Percentiles rank a stretch among this genome's conserved stretches.
Evolutionary conservation across 805 yeast species (phyloP).

Genomic region (Suhomyces kilbournensis): DNA sequence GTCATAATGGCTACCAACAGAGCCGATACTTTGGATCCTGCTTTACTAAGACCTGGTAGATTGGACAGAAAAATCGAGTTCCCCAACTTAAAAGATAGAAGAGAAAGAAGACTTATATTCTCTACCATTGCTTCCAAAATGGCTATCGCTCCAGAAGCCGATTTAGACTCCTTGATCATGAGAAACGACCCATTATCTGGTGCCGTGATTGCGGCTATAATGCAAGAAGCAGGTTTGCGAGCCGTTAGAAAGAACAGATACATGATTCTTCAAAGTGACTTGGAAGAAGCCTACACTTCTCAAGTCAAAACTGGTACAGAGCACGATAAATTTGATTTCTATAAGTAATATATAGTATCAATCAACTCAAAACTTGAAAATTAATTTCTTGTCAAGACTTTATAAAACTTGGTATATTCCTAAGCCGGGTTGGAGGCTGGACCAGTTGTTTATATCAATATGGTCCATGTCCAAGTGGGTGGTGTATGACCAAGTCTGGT

Average conservation of each 20-base stretch:
- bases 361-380: too few relatives aligned
- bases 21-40: slow-evolving; percentile 98
- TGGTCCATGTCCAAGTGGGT: slow-evolving; percentile 75
- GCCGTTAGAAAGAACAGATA: slow-evolving; percentile 98
- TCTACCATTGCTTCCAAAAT: slow-evolving; percentile 94
- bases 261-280: slow-evolving; percentile 90
- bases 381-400: too few relatives aligned
- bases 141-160: slow-evolving; percentile 98
- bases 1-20: slow-evolving; percentile 99
- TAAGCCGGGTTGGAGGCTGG: slow-evolving; percentile 61
- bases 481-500: slow-evolving; percentile 27
- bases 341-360: slow-evolving; percentile 55
- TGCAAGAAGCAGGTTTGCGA: slow-evolving; percentile 99
- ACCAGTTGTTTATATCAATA: slow-evolving; percentile 48
- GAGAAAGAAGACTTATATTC: slow-evolving; percentile 96
- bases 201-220: slow-evolving; percentile 95
- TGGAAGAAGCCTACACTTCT: slow-evolving; percentile 95
- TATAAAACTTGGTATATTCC: slow-evolving; percentile 43
- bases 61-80: slow-evolving; percentile 97
- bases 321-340: slow-evolving; percentile 96
- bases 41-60: slow-evolving; percentile 94
- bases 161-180: slow-evolving; percentile 87
- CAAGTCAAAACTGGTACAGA: slow-evolving; percentile 96
- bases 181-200: slow-evolving; percentile 98
- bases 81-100: slow-evolving; percentile 92